Conservation (phyloP, 805 yeast species). For the Starmerella scarabaei region DNA sequence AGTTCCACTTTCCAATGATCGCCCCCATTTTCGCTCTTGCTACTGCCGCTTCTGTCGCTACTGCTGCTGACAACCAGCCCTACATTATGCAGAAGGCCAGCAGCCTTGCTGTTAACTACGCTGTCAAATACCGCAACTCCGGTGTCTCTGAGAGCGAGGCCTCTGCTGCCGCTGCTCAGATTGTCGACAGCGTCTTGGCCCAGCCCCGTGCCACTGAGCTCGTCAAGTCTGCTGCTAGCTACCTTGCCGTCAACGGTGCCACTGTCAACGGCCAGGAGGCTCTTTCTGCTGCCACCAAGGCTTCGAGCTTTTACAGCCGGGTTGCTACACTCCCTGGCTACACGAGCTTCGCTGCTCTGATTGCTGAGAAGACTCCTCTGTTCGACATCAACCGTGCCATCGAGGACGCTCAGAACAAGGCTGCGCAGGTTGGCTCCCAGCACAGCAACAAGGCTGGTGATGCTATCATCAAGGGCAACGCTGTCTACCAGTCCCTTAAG, state of each 20-base stretch:
- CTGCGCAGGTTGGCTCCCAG: constrained; percentile 1
- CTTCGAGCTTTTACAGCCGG: constrained; percentile 17
- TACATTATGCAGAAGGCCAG: constrained; percentile 17
- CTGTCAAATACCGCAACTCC: constrained; percentile 13
- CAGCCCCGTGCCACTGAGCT: constrained; percentile 18
- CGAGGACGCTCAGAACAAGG: constrained; percentile 9
- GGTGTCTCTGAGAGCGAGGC: constrained; percentile 15
- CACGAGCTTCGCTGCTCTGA: constrained; percentile 11
- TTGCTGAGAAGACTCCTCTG: constrained; percentile 12
- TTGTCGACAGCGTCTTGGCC: constrained; percentile 13
- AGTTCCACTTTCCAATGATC: constrained; percentile 6
- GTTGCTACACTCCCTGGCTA: constrained; percentile 16
- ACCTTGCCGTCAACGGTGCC: constrained; percentile 13
- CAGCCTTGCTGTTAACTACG: constrained; percentile 13
- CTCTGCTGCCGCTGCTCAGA: constrained; percentile 14
- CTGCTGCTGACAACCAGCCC: constrained; percentile 11
- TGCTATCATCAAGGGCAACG: constrained; percentile 5
- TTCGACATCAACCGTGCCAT: constrained; percentile 16
- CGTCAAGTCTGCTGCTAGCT: constrained; percentile 15
- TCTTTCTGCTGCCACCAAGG: constrained; percentile 13
- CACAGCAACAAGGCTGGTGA: constrained; percentile 6
- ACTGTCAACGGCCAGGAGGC: constrained; percentile 14
- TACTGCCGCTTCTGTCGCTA: constrained; percentile 6
- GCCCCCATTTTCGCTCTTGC: constrained; percentile 8
- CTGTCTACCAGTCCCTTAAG: constrained; percentile 8